Conservation (phyloP, 352 stramenopile species). For the Globisporangium acanthophoron region DNA sequence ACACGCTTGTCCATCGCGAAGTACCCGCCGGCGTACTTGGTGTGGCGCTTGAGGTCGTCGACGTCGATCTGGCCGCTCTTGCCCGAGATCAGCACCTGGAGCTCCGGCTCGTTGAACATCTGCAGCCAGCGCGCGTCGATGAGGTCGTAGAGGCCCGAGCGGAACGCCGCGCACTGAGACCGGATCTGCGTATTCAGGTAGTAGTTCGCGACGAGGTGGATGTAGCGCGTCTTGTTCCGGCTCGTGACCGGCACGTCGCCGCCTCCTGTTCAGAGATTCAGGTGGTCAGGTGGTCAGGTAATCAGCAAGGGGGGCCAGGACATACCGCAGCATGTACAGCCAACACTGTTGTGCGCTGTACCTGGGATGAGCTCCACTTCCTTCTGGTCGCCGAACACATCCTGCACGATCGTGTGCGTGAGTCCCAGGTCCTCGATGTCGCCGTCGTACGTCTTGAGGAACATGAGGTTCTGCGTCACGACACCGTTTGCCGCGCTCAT, state of each 20-base stretch:
- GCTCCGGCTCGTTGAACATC: conserved; percentile 95
- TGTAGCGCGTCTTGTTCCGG: conserved; percentile 93
- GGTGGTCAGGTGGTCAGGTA: background rate
- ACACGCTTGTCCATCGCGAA: conserved; percentile 80
- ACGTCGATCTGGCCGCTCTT: conserved; percentile 54
- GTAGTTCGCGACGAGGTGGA: conserved; percentile 94
- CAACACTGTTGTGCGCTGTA: background rate
- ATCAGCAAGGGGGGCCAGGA: background rate
- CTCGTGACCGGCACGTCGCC: conserved; percentile 86
- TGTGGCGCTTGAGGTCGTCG: conserved; percentile 85
- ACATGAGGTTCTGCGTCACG: conserved; percentile 87
- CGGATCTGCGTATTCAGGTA: conserved; percentile 92
- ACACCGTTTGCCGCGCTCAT: background rate
- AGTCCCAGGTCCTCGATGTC: conserved; percentile 89
- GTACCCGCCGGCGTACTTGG: conserved; percentile 92
- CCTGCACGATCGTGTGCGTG: conserved; percentile 87
- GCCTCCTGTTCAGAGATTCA: conserved; percentile 30
- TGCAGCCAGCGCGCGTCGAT: conserved; percentile 90
- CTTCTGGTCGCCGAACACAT: conserved; percentile 83
- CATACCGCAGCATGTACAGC: background rate
- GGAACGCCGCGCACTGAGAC: conserved; percentile 92
- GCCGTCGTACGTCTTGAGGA: conserved; percentile 94
- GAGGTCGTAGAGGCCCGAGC: conserved; percentile 88
- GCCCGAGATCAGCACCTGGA: conserved; percentile 93
- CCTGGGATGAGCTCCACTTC: conserved; percentile 87